Base-by-base conservation (phyloP, 441 rosid genomes). In the Croton laevigatus region DNA sequence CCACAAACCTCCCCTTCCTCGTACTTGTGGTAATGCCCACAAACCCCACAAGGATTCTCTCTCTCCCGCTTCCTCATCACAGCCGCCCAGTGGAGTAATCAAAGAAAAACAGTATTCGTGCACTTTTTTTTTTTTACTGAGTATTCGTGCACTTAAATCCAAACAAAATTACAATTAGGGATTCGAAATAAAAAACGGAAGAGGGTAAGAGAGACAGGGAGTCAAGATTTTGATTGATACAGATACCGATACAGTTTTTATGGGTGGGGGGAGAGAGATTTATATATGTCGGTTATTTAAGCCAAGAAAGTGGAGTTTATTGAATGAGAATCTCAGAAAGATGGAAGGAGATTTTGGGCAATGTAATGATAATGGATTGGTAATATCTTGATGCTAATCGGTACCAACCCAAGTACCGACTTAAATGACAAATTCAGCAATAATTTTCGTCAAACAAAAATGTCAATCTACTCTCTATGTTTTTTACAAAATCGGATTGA, bases 1-100 rank as follows among this genome's bases (percentile, higher is more conserved):
- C 94, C 97, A 32, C 99, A 92, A 20, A 92, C 94, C 79, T 94
- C 98, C 0, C 99, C 99, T 80, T 89, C 96, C 81, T 92, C 99
- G 84, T 87, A 92, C 85, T 94, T 92, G 88, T 94, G 98, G 76
- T 92, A 92, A 82, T 94, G 98, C 20, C 98, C 98, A 63, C 98
- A 94, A 64, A 94, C 83, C 62, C 91, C 94, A 65, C 98, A 94
- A 8, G 99, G 97, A 75, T 94, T 94, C 74, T 94, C 99, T 73
- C 99, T 84, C 79, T 90, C 98, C 76, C 99, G 84, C 87, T 94
- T 94, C 90, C 97, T 90, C 99, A 89, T 91, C 54, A 49, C 10
- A 9, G 10, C 44, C 44, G 10, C 20, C 36, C 53, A 49, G 7
- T 49, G 6, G n/a, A 48, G 6, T 17, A 16, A 48, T 48, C 53